Evolutionary conservation across 1,284 basidiomycete species (phyloP).

Genomic region (Grifola frondosa): DNA sequence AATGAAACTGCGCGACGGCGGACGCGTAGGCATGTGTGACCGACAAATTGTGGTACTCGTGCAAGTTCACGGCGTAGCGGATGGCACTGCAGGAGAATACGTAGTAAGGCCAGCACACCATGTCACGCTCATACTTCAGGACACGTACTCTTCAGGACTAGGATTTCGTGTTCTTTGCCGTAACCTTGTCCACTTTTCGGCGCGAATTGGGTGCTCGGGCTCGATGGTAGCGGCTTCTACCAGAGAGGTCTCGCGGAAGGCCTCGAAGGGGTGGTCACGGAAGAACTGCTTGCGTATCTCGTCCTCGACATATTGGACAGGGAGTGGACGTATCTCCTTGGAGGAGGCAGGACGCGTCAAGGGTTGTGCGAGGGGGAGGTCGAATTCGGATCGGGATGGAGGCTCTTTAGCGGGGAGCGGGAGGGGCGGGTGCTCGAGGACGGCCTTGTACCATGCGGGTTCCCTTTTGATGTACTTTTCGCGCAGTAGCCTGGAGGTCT

Average conservation of each 20-base stretch:
- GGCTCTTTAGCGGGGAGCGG: conserved; percentile 78
- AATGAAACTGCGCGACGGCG: conserved; percentile 84
- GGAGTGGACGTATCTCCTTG: conserved; percentile 53
- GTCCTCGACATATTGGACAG: conserved; percentile 85
- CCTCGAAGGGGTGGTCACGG: conserved; percentile 94
- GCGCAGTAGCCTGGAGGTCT: conserved; percentile 81
- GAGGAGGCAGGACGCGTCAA: conserved; percentile 12
- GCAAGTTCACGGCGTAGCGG: conserved; percentile 78
- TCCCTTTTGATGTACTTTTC: conserved; percentile 66
- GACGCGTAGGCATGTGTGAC: conserved; percentile 80
- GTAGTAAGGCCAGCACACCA: conserved; percentile 14
- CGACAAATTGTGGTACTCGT: conserved; percentile 62
- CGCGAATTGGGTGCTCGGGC: conserved; percentile 56
- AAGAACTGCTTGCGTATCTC: conserved; percentile 89
- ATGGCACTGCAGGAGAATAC: conserved; percentile 68
- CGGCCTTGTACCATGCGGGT: conserved; percentile 86
- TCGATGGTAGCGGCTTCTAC: conserved; percentile 69
- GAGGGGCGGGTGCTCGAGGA: conserved; percentile 85
- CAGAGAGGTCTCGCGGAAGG: conserved; percentile 78
- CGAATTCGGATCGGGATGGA: conserved; percentile 52
- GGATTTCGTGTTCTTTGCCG: conserved; percentile 83
- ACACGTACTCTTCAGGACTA: conserved; percentile 84
- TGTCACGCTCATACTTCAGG: neutral
- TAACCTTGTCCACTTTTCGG: conserved; percentile 70
- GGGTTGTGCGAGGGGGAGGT: conserved; percentile 32